Percentiles rank a stretch among this genome's conserved stretches.
phyloP scores from a whole-genome alignment of 768 basidiomycete species.

The Asterophora parasitica region DNA sequence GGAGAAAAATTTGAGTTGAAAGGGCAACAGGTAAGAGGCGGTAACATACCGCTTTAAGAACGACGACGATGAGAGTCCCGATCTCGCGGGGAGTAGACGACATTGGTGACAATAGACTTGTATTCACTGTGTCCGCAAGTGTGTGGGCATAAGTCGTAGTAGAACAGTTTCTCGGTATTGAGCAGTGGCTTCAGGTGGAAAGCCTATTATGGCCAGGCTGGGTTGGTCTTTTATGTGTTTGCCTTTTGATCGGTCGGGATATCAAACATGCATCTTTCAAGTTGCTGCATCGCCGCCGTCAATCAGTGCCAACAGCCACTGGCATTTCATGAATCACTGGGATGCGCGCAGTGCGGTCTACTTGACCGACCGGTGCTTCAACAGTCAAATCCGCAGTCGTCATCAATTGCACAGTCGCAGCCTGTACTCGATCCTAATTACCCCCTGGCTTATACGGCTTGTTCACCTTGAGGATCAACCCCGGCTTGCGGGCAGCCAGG shows the following conservation, averaged over 20 bases:
- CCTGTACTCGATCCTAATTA: slow-evolving; percentile 13
- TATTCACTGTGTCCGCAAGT: background rate
- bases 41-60: slow-evolving; percentile 83
- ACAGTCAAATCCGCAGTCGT: slow-evolving; percentile 10
- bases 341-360: background rate
- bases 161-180: background rate
- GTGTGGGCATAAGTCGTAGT: slow-evolving; percentile 3
- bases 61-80: slow-evolving; percentile 90
- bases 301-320: background rate
- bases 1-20: slow-evolving; percentile 18
- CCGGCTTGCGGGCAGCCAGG: slow-evolving; percentile 68
- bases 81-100: slow-evolving; percentile 65
- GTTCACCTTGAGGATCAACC: slow-evolving; percentile 53
- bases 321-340: too few species aligned
- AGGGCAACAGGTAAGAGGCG: slow-evolving; percentile 9
- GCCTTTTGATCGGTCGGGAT: background rate
- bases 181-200: slow-evolving; percentile 1
- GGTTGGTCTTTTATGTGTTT: background rate
- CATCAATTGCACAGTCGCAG: background rate
- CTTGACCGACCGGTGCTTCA: background rate
- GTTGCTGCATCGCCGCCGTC: background rate
- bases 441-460: slow-evolving; percentile 54
- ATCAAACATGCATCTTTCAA: background rate
- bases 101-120: slow-evolving; percentile 33
- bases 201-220: slow-evolving; percentile 1